Evolutionary conservation across 768 basidiomycete species (phyloP).

Genomic region (Naganishia antarctica): DNA sequence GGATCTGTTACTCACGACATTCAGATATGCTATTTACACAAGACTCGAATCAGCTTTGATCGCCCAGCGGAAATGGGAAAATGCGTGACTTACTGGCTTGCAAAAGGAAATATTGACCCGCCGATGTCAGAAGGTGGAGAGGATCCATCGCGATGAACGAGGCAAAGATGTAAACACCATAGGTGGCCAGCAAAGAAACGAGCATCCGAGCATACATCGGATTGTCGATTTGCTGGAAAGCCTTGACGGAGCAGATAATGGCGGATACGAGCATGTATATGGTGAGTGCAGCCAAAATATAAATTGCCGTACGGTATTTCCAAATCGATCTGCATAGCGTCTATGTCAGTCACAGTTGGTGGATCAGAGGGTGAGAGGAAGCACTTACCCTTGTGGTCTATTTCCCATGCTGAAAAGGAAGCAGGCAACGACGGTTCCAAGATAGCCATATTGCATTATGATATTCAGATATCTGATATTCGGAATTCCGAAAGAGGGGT

Average conservation of each 20-base stretch:
- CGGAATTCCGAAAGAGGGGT: constrained; percentile 60
- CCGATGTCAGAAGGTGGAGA: constrained; percentile 89
- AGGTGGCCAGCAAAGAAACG: constrained; percentile 78
- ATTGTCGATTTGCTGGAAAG: constrained; percentile 60
- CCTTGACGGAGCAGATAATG: constrained; percentile 70
- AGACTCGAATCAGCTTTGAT: not conserved
- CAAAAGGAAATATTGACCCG: constrained; percentile 78
- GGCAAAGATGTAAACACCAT: constrained; percentile 71
- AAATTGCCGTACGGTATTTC: constrained; percentile 79
- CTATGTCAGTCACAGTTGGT: not conserved
- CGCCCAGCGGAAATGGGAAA: not conserved
- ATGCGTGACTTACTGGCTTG: constrained; percentile 57
- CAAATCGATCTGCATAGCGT: constrained; percentile 57
- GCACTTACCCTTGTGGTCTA: constrained; percentile 70
- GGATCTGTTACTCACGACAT: constrained; percentile 20
- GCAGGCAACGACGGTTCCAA: constrained; percentile 75
- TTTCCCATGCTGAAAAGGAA: constrained; percentile 97
- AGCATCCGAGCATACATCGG: constrained; percentile 68
- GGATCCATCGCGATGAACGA: constrained; percentile 85
- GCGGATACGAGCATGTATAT: constrained; percentile 78
- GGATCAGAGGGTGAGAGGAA: not conserved
- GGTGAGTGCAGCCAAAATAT: constrained; percentile 71
- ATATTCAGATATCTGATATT: constrained; percentile 71
- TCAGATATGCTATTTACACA: constrained; percentile 37
- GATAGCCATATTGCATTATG: constrained; percentile 73